Conservation (phyloP, 352 stramenopile genomes). For the Phytophthora lateralis region DNA sequence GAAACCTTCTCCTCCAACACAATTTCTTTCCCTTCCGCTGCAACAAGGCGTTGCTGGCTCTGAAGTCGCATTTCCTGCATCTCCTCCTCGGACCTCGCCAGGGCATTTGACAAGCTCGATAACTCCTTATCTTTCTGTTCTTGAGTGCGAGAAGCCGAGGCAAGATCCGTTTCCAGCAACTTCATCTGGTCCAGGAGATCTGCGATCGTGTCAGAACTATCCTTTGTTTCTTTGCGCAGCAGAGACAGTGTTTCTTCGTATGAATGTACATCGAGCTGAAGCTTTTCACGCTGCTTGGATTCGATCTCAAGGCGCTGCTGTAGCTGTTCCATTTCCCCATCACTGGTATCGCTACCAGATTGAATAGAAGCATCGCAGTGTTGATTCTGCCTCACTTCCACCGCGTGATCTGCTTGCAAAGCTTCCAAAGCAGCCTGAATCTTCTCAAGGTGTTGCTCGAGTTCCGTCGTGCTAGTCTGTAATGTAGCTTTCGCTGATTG, state of each 20-base stretch:
- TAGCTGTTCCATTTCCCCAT: constrained; percentile 26
- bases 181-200: constrained; percentile 48
- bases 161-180: constrained; percentile 38
- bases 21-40: constrained; percentile 46
- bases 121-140: constrained; percentile 47
- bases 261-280: constrained; percentile 69
- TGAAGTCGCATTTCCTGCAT: constrained; percentile 66
- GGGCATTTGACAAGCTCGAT: constrained; percentile 27
- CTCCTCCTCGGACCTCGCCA: constrained; percentile 54
- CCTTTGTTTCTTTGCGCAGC: constrained; percentile 62
- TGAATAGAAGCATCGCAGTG: neutral
- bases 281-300: constrained; percentile 37
- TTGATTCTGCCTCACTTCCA: constrained; percentile 21
- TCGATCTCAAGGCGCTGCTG: constrained; percentile 51
- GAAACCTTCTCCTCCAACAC: constrained; percentile 43
- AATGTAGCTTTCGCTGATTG: constrained; percentile 16
- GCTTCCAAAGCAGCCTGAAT: constrained; percentile 15
- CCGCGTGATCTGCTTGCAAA: constrained; percentile 28
- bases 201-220: constrained; percentile 43
- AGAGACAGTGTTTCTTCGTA: constrained; percentile 66
- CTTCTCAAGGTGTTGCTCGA: constrained; percentile 28
- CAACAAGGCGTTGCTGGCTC: constrained; percentile 57
- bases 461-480: constrained; percentile 28
- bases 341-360: constrained; percentile 4
- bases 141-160: constrained; percentile 19